These are phyloP conservation scores for Pseudozyma sp. DNA, from an alignment of 1,284 basidiomycete species.

Conservation along the genomic window DNA sequence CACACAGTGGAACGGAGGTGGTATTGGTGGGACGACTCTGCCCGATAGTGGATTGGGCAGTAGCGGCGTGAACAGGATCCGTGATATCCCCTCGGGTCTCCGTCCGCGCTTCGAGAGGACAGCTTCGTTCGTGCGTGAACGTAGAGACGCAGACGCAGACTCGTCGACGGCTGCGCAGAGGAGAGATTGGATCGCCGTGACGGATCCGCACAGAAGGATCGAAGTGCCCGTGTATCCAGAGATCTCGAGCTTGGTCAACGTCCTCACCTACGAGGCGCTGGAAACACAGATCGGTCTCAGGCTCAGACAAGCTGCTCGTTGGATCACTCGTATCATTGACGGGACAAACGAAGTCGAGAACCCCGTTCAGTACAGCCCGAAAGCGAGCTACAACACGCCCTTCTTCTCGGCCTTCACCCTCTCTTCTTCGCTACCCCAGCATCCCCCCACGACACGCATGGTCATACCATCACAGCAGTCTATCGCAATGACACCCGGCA, in stretches of 20 bases:
- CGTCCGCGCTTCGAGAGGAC: constrained; percentile 1
- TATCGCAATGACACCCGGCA: constrained; percentile 1
- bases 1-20: constrained; percentile 43
- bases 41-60: constrained; percentile 8
- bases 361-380: not conserved
- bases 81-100: constrained; percentile 9
- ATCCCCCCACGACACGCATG: not conserved
- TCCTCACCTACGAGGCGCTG: constrained; percentile 29
- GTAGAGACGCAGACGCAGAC: not conserved
- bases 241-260: constrained; percentile 30
- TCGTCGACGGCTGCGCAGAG: constrained; percentile 19
- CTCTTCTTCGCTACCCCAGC: not conserved
- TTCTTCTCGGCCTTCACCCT: not conserved
- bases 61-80: constrained; percentile 2
- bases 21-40: constrained; percentile 33
- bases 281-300: constrained; percentile 21
- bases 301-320: constrained; percentile 8
- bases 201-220: constrained; percentile 32
- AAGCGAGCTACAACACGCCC: not conserved
- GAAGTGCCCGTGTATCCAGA: constrained; percentile 41
- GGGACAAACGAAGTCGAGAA: not conserved
- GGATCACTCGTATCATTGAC: constrained; percentile 5
- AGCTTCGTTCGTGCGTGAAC: not conserved
- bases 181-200: constrained; percentile 51
- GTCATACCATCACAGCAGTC: not conserved